Evolutionary conservation across 1,284 basidiomycete species (phyloP).

Genomic region (Laetiporus sulphureus): DNA sequence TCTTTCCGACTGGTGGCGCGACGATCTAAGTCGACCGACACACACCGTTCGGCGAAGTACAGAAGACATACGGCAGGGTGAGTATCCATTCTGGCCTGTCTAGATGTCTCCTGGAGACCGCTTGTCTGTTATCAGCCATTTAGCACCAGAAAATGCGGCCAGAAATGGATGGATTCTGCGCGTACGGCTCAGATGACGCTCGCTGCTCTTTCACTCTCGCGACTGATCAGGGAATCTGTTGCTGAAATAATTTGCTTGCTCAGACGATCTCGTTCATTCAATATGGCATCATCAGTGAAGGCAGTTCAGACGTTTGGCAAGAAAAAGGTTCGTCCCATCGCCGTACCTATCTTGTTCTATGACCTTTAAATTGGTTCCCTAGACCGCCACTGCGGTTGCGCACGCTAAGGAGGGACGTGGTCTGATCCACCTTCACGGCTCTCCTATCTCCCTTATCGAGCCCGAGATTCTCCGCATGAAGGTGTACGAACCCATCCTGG

Average conservation of each 20-base stretch:
- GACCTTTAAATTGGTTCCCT: slow-evolving; percentile 5
- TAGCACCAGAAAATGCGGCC: slow-evolving; percentile 13
- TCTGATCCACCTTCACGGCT: slow-evolving; percentile 95
- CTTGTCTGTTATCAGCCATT: slow-evolving; percentile 2
- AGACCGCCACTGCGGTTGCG: slow-evolving; percentile 96
- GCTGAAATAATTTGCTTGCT: no score
- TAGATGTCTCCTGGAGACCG: slow-evolving; percentile 8
- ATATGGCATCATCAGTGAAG: slow-evolving; percentile 73
- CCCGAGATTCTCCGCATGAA: slow-evolving; percentile 97
- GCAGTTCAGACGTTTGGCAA: slow-evolving; percentile 98
- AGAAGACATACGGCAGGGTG: slow-evolving; percentile 34
- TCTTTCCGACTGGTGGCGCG: slow-evolving; percentile 3
- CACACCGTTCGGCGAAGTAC: slow-evolving; percentile 25
- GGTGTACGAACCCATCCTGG: slow-evolving; percentile 94
- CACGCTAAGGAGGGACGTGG: slow-evolving; percentile 97
- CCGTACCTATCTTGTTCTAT: not conserved
- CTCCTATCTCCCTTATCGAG: slow-evolving; percentile 91
- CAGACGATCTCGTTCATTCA: no score
- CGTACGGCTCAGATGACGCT: slow-evolving; percentile 30
- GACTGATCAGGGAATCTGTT: no score
- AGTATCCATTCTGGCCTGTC: slow-evolving; percentile 22
- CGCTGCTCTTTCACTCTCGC: slow-evolving; percentile 6
- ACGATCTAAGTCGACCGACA: slow-evolving; percentile 6
- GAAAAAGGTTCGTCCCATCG: slow-evolving; percentile 74
- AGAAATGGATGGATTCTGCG: slow-evolving; percentile 34